Evolutionary conservation across 176 grass and related monocot genomes (phyloP).

Genomic region (Rhipidocladum racemiflorum): DNA sequence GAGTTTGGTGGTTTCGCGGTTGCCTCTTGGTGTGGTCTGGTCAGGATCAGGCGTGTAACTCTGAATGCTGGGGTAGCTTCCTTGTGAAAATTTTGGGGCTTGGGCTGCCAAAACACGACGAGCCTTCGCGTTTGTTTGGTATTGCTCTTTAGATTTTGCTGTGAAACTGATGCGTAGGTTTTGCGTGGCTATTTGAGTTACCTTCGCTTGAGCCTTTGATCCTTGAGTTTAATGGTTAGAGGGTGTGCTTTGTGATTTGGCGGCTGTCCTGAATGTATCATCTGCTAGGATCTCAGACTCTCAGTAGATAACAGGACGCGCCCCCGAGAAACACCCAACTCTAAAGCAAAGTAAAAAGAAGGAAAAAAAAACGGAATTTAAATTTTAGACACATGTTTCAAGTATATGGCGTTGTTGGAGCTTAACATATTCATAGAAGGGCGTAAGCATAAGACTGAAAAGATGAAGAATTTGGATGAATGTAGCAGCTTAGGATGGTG

Average conservation of each 20-base stretch:
- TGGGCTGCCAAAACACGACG: slow-evolving; percentile 2
- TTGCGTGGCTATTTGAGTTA: not conserved
- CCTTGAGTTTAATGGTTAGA: not conserved
- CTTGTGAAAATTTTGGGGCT: not conserved
- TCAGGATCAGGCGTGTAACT: not conserved
- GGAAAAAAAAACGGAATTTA: not conserved
- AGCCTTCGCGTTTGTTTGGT: not conserved
- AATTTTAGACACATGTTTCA: not conserved
- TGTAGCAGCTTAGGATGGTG: not conserved
- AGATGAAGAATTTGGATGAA: not conserved
- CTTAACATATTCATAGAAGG: not conserved
- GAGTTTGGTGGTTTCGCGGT: slow-evolving; percentile 4
- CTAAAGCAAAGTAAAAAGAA: not conserved
- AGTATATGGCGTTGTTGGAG: not conserved
- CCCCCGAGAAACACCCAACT: not conserved
- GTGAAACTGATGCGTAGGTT: not conserved
- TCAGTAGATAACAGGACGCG: not conserved
- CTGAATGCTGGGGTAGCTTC: not conserved
- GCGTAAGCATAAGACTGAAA: not conserved
- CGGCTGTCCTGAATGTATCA: not conserved
- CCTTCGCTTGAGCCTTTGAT: not conserved
- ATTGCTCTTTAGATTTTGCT: not conserved
- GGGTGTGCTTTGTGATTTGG: not conserved
- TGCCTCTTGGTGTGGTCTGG: not conserved
- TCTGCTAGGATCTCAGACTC: not conserved